A percentile compares a stretch with the other conserved stretches of the same genome.
phyloP scores from a whole-genome alignment of 2,329 filamentous ascomycete species.

The Coniella vitis region DNA sequence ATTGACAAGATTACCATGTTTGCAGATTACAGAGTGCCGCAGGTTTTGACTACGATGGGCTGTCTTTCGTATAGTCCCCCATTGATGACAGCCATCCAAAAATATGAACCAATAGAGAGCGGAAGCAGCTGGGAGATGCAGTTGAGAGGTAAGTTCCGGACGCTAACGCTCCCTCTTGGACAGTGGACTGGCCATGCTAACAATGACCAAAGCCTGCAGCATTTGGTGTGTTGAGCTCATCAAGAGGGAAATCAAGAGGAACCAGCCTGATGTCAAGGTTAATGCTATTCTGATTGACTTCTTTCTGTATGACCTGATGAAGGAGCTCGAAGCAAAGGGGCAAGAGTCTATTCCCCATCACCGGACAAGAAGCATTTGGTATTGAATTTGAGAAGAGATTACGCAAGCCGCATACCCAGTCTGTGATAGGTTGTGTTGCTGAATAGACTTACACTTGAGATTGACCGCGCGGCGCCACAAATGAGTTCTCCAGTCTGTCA shows the following conservation, averaged over 20 bases:
- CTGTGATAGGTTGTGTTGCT: too few species aligned
- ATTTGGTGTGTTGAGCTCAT: slow-evolving; percentile 96
- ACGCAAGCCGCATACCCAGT: too few species aligned
- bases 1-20: slow-evolving; percentile 98
- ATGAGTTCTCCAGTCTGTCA: too few species aligned
- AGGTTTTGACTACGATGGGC: slow-evolving; percentile 78
- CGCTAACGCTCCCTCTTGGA: not conserved
- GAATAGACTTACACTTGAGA: too few species aligned
- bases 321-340: slow-evolving; percentile 64
- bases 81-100: slow-evolving; percentile 63
- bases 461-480: too few species aligned
- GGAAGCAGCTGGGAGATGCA: slow-evolving; percentile 80
- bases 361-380: slow-evolving; percentile 90
- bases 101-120: slow-evolving; percentile 57
- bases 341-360: slow-evolving; percentile 70
- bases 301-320: slow-evolving; percentile 92
- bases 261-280: slow-evolving; percentile 62
- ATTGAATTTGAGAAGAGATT: slow-evolving; percentile 42
- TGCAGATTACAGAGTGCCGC: slow-evolving; percentile 93
- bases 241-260: slow-evolving; percentile 65
- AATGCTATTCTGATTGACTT: slow-evolving; percentile 97
- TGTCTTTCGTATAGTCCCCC: slow-evolving; percentile 80
- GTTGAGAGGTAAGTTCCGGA: slow-evolving; percentile 57
- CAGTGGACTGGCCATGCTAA: not conserved
- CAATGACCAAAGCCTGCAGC: slow-evolving; percentile 57